Evolutionary conservation across 2,329 filamentous ascomycete species (phyloP), one percentile per base, ranked within the genome.

Genomic region (Penicillium sp.): DNA sequence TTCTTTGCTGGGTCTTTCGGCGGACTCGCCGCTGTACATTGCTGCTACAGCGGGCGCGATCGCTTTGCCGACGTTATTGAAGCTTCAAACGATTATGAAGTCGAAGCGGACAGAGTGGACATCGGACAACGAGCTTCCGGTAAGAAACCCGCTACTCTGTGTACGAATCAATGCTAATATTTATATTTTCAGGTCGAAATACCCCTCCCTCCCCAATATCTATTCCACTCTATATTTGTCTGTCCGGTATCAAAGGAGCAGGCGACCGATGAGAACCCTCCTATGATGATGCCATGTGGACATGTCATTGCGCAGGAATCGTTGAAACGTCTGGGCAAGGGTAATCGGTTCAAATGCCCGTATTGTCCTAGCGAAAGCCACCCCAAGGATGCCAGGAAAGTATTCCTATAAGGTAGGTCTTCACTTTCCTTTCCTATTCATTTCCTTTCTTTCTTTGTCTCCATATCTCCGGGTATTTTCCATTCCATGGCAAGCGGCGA

Each of bases 211-310:
- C 82, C 82, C 2, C 79, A 81, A 6, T 88, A 87, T 69, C 80
- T 84, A 51, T 99, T 96, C 79, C 94, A 99, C 74, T 90, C 90
- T 55, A 97, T 99, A 70, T 99, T 99, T 71, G 94, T 99, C 41
- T 99, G 94, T 70, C 94, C 94, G 0, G 94, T 99, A 5, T 92
- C 89, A 68, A 97, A 97, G 74, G 94, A 97, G 71, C 94, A 99
- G 75, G 92, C 90, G 0, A 99, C 93, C 0, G 92, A 96, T 68
- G 78, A 82, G 25, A 99, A 99, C 72, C 94, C 94, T 11, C 92
- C 94, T 2, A 95, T 97, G 89, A 94, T 97, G 84, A 87, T 99
- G 70, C 90, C 91, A 0, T 99, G 94, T 70, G 93, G 94, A 6
- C 94, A 99, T 76, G 93, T 97, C 51, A 87, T 99, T 58, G 92